Conservation (phyloP, 306 rosid genomes). For the Corylus heterophylla region DNA sequence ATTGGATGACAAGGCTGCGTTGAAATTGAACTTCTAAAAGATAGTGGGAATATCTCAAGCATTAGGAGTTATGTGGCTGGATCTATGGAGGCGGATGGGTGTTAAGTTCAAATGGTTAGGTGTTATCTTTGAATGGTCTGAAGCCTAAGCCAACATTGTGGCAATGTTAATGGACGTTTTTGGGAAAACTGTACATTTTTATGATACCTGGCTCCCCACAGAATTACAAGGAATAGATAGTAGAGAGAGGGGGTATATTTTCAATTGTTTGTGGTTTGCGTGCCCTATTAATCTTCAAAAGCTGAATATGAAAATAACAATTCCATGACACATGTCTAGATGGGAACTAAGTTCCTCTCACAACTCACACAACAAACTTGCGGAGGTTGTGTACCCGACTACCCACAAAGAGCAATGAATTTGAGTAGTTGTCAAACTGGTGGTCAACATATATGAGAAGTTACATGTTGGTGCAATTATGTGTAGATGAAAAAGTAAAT, state of each 20-base stretch:
- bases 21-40: not conserved
- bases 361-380: not conserved
- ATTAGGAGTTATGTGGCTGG: not conserved
- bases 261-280: not conserved
- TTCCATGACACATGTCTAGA: not conserved
- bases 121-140: not conserved
- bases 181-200: not conserved
- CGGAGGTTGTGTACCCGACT: not conserved
- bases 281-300: not conserved
- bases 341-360: not conserved
- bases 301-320: not conserved
- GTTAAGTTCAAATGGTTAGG: not conserved
- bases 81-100: not conserved
- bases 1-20: not conserved
- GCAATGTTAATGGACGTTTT: not conserved
- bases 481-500: not conserved
- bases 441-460: not conserved
- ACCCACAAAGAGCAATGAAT: not conserved
- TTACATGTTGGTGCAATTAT: not conserved
- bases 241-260: not conserved
- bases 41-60: not conserved
- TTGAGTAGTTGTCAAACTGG: not conserved
- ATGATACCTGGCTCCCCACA: not conserved
- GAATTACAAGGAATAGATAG: not conserved
- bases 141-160: not conserved